Base-by-base conservation (phyloP, 78 protist species). In the Andalucia godoyi region DNA sequence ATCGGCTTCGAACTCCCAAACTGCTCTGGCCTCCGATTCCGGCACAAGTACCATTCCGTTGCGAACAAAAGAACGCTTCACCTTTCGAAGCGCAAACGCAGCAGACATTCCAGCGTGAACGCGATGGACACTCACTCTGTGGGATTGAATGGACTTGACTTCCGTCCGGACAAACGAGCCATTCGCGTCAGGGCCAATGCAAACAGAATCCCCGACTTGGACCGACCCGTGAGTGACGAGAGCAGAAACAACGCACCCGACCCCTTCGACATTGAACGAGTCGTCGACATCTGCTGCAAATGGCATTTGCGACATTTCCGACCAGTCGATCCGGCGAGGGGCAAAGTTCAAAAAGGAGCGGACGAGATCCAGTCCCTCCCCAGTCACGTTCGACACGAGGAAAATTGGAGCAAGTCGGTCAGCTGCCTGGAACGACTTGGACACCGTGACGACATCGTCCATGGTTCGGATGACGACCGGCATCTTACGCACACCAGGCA, bases 221-320 rank as follows among this genome's bases (percentile, higher is more conserved):
- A 92, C 52, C 17, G 1, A 2, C 21, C 97, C 97, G 23, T 37
- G 18, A 57, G 69, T 36, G 18, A 89, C 36, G 18, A 90, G 84
- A 54, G 95, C 97, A 0, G 80, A 60, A 21, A 88, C 90, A 8
- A 92, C 93, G 8, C 91, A 75, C 7, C 95, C 95, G 45, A 85
- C 89, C 4, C 81, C 85, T 3, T 77, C 53, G 29, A 81, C 85
- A 5, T 2, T 13, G 36, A 76, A 87, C 18, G 81, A 76, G 63
- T 59, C 60, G 45, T 79, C 84, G 58, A 83, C 73, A 43, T 50
- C 51, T 21, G 79, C 53, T 47, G 84, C 84, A 9, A 76, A 53
- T 27, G 84, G 87, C 38, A 32, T 36, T 1, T 30, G n/a, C 3
- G 46, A 29, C 23, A 72, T 54, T 34, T 27, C 1, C 29, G 52